Evolutionary conservation across 2,329 filamentous ascomycete species (phyloP).

Genomic region (Teratosphaeria epicoccoides): DNA sequence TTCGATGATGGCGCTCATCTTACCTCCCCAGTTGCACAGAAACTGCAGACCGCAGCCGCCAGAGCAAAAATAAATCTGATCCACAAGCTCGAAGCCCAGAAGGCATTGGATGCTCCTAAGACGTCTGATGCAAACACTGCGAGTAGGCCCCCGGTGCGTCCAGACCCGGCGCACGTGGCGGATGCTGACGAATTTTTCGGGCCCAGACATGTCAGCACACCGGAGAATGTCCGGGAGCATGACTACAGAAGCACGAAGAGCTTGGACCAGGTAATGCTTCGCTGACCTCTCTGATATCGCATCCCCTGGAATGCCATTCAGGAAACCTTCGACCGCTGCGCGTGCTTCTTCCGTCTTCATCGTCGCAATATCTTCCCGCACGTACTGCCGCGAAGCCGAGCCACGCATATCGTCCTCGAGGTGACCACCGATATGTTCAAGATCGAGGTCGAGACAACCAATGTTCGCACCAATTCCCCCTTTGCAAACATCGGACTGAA

Average conservation of each 20-base stretch:
- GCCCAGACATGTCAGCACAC: too few species aligned
- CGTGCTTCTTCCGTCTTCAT: not conserved
- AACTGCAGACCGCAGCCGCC: not conserved
- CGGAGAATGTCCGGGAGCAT: too few species aligned
- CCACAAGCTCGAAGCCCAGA: not conserved
- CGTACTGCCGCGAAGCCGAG: not conserved
- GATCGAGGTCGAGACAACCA: not conserved
- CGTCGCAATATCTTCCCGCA: not conserved
- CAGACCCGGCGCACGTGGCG: too few species aligned
- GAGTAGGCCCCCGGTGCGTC: too few species aligned
- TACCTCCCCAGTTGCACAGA: not conserved
- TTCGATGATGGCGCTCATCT: not conserved
- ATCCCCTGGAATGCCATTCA: not conserved
- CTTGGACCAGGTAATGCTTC: not conserved
- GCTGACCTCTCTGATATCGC: not conserved
- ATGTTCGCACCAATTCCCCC: not conserved
- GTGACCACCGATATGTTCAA: not conserved
- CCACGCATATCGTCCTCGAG: not conserved
- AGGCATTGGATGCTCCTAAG: not conserved
- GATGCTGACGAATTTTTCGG: too few species aligned
- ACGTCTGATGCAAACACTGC: too few species aligned
- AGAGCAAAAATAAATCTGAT: not conserved
- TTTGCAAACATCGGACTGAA: not conserved
- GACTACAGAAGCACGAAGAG: too few species aligned
- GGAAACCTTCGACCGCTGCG: not conserved